These are phyloP conservation scores for Pleoardoris graminearum DNA, from an alignment of 2,329 filamentous ascomycete genomes.

Conservation along the genomic window DNA sequence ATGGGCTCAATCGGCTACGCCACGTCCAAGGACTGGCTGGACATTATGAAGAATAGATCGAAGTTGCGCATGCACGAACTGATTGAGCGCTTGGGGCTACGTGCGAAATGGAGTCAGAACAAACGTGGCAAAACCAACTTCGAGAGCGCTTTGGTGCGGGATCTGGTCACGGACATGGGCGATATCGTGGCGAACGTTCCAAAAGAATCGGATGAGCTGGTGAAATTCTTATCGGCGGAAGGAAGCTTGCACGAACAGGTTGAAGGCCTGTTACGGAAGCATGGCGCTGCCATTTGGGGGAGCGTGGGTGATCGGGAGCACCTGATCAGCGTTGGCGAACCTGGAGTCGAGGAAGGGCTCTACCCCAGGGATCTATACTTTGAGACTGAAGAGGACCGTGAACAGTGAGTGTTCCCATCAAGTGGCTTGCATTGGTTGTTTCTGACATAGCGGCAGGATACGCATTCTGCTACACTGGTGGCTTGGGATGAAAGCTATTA, in stretches of 20 bases:
- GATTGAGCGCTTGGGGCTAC: conserved; percentile 40
- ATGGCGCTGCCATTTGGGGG: conserved; percentile 40
- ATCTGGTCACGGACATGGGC: conserved; percentile 41
- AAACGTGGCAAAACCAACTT: conserved; percentile 45
- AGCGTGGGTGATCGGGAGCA: conserved; percentile 36
- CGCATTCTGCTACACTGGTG: conserved; percentile 43
- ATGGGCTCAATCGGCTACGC: conserved; percentile 31
- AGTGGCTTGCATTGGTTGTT: background rate
- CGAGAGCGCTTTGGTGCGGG: conserved; percentile 39
- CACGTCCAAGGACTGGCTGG: conserved; percentile 41
- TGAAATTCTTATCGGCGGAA: conserved; percentile 33
- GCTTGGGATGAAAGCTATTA: conserved; percentile 43
- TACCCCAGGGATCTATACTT: conserved; percentile 39
- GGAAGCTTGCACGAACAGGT: conserved; percentile 36
- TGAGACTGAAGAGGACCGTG: conserved; percentile 36
- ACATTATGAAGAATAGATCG: conserved; percentile 43
- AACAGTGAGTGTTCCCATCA: conserved; percentile 26
- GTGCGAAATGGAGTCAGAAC: conserved; percentile 44
- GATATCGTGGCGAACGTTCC: conserved; percentile 37
- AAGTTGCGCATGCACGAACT: conserved; percentile 44
- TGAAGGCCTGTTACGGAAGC: conserved; percentile 35
- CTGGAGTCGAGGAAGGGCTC: conserved; percentile 36
- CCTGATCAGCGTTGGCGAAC: conserved; percentile 37
- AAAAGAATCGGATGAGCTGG: conserved; percentile 39
- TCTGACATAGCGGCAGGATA: conserved; percentile 29